Percentiles rank a stretch among this genome's conserved stretches.
These are phyloP conservation scores for Tulasnella sp. DNA, from an alignment of 768 basidiomycete species.

Conservation along the genomic window DNA sequence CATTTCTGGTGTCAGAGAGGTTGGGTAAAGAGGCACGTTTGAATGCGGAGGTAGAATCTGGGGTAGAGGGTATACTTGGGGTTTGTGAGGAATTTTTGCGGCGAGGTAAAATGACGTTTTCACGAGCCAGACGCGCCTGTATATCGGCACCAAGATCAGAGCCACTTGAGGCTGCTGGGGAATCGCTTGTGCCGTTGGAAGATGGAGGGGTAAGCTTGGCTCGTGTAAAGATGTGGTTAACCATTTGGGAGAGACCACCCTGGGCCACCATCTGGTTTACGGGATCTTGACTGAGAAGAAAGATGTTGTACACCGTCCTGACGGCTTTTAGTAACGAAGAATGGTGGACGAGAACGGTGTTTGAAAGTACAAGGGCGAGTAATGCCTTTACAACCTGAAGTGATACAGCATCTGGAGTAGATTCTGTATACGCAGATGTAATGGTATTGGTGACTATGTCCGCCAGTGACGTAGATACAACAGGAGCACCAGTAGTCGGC, in stretches of 20 bases:
- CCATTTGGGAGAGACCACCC: conserved; percentile 95
- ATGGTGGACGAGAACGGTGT: conserved; percentile 82
- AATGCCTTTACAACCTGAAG: conserved; percentile 95
- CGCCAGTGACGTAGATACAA: conserved; percentile 62
- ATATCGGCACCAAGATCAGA: conserved; percentile 10
- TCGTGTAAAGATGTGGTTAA: conserved; percentile 87
- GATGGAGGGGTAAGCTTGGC: conserved; percentile 36
- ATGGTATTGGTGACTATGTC: conserved; percentile 93
- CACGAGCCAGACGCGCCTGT: conserved; percentile 1
- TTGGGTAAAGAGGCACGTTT: too few relatives aligned
- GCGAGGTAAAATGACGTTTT: conserved; percentile 8
- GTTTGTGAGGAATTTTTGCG: conserved; percentile 5
- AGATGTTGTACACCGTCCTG: conserved; percentile 96
- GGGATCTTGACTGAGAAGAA: conserved; percentile 75
- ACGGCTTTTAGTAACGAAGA: conserved; percentile 92
- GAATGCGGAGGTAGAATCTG: too few relatives aligned
- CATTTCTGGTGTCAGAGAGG: too few relatives aligned
- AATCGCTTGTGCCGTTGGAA: conserved; percentile 1
- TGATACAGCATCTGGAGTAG: conserved; percentile 79
- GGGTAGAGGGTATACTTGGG: conserved; percentile 1
- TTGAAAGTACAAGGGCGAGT: conserved; percentile 75
- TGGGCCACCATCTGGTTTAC: conserved; percentile 98
- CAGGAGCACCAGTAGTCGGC: conserved; percentile 31
- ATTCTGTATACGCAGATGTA: conserved; percentile 79
- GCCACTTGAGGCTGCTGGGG: background rate